Percentiles rank a stretch among this genome's conserved stretches.
These are phyloP conservation scores for Gentiana straminea DNA, from an alignment of 257 asterid genomes.

Conservation along the genomic window DNA sequence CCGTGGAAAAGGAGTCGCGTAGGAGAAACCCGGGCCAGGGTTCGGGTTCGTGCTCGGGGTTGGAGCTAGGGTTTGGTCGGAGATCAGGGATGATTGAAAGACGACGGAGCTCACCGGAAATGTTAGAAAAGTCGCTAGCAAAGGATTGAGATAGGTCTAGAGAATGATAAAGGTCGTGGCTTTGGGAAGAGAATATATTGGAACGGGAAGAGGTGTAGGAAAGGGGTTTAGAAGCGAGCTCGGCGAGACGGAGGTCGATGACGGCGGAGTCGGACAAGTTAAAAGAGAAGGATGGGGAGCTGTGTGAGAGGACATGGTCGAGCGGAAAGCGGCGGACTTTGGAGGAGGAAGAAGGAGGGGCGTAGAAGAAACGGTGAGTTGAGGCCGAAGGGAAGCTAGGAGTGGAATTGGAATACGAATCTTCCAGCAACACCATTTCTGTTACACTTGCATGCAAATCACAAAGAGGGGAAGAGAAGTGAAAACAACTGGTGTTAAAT, in stretches of 20 bases:
- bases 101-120: constrained; percentile 85
- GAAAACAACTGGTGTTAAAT: too few species aligned
- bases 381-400: constrained; percentile 2
- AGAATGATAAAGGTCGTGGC: constrained; percentile 21
- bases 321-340: constrained; percentile 27
- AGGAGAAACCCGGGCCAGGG: constrained; percentile 69
- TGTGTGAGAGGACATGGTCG: constrained; percentile 15
- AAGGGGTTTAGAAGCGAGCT: constrained; percentile 43
- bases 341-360: constrained; percentile 21
- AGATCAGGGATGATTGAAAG: constrained; percentile 53
- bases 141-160: constrained; percentile 52
- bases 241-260: constrained; percentile 58
- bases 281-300: constrained; percentile 28
- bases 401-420: too few species aligned
- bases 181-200: constrained; percentile 24
- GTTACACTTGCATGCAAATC: too few species aligned
- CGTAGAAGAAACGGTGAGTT: constrained; percentile 21
- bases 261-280: constrained; percentile 65
- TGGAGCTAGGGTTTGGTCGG: constrained; percentile 12
- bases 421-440: too few species aligned
- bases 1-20: constrained; percentile 72
- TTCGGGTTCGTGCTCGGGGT: constrained; percentile 41
- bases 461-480: too few species aligned
- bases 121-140: constrained; percentile 46
- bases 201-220: neutral